These are phyloP conservation scores for Plasmodium knowlesi DNA, from an alignment of 169 alveolate genomes.

Conservation along the genomic window DNA sequence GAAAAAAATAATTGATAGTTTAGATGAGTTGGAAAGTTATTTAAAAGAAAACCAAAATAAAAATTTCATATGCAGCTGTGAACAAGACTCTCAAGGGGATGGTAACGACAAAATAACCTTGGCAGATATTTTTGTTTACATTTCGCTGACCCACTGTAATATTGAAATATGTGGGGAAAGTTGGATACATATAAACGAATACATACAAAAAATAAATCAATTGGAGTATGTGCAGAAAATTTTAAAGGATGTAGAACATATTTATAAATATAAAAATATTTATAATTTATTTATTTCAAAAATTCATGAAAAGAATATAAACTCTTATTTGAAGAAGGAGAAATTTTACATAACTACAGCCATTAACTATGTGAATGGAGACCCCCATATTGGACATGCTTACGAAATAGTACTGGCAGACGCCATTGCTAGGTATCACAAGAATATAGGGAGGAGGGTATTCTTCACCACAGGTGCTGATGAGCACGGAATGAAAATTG, in stretches of 20 bases:
- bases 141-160: constrained; percentile 25
- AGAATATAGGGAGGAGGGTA: constrained; percentile 85
- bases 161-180: constrained; percentile 58
- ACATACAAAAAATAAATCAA: constrained; percentile 46
- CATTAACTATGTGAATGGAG: constrained; percentile 94
- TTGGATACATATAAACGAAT: constrained; percentile 41
- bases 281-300: constrained; percentile 66
- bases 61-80: constrained; percentile 6
- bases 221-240: constrained; percentile 50
- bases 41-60: constrained; percentile 20
- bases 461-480: constrained; percentile 93
- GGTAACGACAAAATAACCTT: not conserved
- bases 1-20: constrained; percentile 53
- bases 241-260: constrained; percentile 13
- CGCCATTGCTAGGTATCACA: constrained; percentile 84
- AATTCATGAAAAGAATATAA: constrained; percentile 26
- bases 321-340: constrained; percentile 54
- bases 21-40: constrained; percentile 59
- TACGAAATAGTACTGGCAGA: constrained; percentile 86
- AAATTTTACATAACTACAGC: constrained; percentile 92
- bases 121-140: constrained; percentile 67
- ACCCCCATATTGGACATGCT: constrained; percentile 95
- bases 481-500: constrained; percentile 95
- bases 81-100: not conserved
- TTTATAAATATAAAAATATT: constrained; percentile 47